A percentile compares a stretch with the other conserved stretches of the same genome.
Evolutionary conservation across 106 monocot genomes (phyloP).

Genomic region (Vanilla planifolia): DNA sequence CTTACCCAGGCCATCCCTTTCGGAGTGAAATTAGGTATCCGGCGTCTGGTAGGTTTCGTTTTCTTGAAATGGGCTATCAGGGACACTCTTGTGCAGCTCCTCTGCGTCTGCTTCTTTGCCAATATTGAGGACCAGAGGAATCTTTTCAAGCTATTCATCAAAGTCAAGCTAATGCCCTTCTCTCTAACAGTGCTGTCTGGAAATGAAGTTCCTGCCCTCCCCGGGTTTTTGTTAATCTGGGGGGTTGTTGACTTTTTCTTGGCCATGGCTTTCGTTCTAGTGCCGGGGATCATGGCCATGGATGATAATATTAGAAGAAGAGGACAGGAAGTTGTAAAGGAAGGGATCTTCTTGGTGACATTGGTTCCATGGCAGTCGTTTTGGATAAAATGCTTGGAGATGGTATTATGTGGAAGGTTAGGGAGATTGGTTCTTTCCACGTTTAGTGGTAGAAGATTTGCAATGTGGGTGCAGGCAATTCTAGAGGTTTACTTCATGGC

Average conservation of each 20-base stretch:
- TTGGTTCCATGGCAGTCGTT: constrained; percentile 29
- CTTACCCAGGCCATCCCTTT: constrained; percentile 6
- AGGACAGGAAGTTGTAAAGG: constrained; percentile 37
- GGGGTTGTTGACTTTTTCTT: constrained; percentile 36
- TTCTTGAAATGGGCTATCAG: constrained; percentile 59
- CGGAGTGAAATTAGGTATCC: constrained; percentile 33
- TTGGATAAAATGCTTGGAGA: constrained; percentile 46
- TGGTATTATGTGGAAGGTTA: constrained; percentile 36
- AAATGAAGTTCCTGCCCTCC: constrained; percentile 12
- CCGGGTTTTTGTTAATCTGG: constrained; percentile 49
- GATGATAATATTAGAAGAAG: constrained; percentile 29
- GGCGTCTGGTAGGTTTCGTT: constrained; percentile 32
- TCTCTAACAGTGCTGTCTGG: constrained; percentile 29
- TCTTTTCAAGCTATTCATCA: constrained; percentile 57
- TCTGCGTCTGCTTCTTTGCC: constrained; percentile 53
- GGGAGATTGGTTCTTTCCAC: constrained; percentile 27
- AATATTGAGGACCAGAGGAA: constrained; percentile 34
- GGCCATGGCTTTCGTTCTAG: constrained; percentile 30
- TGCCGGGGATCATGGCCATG: constrained; percentile 51
- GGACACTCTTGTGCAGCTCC: constrained; percentile 54
- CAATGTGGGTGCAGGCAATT: constrained; percentile 27
- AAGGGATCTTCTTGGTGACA: constrained; percentile 39
- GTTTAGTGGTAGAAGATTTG: constrained; percentile 33
- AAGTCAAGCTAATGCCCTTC: constrained; percentile 63
- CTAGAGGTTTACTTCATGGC: constrained; percentile 77